Conservation (phyloP, 202 grass and related monocot genomes). For the Eragrostis tef region DNA sequence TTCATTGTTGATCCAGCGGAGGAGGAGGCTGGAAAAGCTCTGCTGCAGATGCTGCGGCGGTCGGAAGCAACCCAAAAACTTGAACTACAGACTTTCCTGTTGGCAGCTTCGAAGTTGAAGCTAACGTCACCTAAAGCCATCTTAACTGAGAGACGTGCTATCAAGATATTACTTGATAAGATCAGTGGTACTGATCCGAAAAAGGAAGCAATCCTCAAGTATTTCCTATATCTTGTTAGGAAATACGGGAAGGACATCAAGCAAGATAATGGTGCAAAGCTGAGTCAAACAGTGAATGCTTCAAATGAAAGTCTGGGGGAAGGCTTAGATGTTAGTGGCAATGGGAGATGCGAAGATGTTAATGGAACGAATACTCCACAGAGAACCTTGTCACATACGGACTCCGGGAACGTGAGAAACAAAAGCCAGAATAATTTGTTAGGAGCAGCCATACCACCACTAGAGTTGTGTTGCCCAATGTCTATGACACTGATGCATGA, state of each 20-base stretch:
- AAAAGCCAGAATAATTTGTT: constrained; percentile 49
- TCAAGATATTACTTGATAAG: constrained; percentile 70
- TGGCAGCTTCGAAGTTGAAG: constrained; percentile 71
- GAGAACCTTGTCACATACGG: constrained; percentile 40
- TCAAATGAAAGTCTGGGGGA: background rate
- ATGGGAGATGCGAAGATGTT: too few relatives aligned
- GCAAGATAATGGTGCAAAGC: constrained; percentile 41
- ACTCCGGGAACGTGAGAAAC: constrained; percentile 51
- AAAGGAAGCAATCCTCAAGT: constrained; percentile 71
- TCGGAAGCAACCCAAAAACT: constrained; percentile 62
- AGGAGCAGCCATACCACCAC: constrained; percentile 54
- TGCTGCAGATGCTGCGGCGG: constrained; percentile 64
- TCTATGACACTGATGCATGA: constrained; percentile 79
- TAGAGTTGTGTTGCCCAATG: constrained; percentile 84
- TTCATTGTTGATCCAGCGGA: constrained; percentile 68
- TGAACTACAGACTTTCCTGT: constrained; percentile 67
- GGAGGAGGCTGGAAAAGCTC: constrained; percentile 71
- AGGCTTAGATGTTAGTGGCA: constrained; percentile 35
- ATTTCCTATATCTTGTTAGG: constrained; percentile 63
- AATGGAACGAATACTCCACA: constrained; percentile 16
- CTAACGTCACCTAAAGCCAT: constrained; percentile 79
- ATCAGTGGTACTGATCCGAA: constrained; percentile 62
- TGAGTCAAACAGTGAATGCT: constrained; percentile 40
- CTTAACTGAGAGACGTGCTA: constrained; percentile 81
- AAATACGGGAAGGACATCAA: constrained; percentile 72